These are phyloP conservation scores for Pulveroboletus sp. DNA, from an alignment of 768 basidiomycete species.

Conservation along the genomic window DNA sequence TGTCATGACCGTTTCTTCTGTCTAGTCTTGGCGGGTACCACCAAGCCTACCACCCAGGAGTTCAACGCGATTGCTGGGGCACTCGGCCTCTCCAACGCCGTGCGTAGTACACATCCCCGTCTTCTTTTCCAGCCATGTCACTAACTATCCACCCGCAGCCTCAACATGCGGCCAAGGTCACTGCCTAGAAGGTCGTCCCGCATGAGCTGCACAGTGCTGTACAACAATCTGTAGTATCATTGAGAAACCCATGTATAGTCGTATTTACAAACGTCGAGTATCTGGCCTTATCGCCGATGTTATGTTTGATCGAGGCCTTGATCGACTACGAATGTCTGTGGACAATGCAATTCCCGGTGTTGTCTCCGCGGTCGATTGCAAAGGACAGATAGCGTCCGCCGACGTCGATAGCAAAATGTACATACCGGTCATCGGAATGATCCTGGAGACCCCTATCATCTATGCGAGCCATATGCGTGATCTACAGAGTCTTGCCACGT, in stretches of 20 bases:
- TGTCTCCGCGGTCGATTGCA: no score
- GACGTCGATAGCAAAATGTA: no score
- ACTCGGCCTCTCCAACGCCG: constrained; percentile 39
- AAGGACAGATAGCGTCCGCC: no score
- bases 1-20: not conserved
- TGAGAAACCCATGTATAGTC: constrained; percentile 2
- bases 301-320: no score
- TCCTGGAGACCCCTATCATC: no score
- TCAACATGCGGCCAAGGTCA: not conserved
- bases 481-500: no score
- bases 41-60: constrained; percentile 45
- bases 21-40: constrained; percentile 48
- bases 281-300: no score
- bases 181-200: not conserved
- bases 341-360: no score
- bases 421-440: no score
- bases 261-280: not conserved
- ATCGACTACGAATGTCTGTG: no score
- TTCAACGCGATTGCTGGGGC: constrained; percentile 46
- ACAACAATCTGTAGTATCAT: constrained; percentile 12
- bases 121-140: not conserved
- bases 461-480: no score
- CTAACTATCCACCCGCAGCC: constrained; percentile 1
- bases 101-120: constrained; percentile 13
- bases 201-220: not conserved